Base-by-base conservation (phyloP, 305 asterid species). In the Andrographis paniculata region DNA sequence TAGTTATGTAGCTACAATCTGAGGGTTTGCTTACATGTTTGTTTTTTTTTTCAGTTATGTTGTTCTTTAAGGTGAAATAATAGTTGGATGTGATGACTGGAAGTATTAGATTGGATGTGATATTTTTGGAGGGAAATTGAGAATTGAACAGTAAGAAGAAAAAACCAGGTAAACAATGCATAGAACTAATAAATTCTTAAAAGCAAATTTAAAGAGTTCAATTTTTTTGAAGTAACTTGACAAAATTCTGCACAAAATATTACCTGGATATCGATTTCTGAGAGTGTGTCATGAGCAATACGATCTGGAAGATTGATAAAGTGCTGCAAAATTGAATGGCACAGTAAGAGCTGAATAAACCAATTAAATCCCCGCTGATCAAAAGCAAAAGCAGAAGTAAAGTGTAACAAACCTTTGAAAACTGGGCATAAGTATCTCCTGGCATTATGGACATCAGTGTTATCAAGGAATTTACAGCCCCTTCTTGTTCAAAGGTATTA, bases 211-310 rank as follows among this genome's bases (percentile, higher is more conserved):
- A 6, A 28, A 28, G 10, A 28, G 10, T 12, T 28, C 33, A 1
- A 28, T 1, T 28, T 28, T 28, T 28, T 1, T 28, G 33, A 28
- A 28, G n/a, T 12, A 28, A 6, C 10, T 1, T 6, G 10, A 28
- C 33, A 28, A 28, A 28, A 16, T 14, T 6, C 12, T 17, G 44
- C 18, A 13, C 30, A n/a, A 20, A 50, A 53, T n/a, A 40, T 48
- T 43, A 92, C 99, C 99, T 87, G 94, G 66, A 92, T 77, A 61
- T 92, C 99, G 55, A 50, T 60, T 63, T 79, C 91, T 17, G 96
- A 72, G 50, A 92, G 82, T 13, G 66, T 45, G 60, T 81, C 86
- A 58, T 92, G 99, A 0, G 77, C 83, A 55, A 28, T 45, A 56
- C 73, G 84, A 62, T 87, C 95, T 12, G 95, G 86, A 48, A 81